These are phyloP conservation scores for Aspergillus chevalieri DNA, from an alignment of 2,329 filamentous ascomycete species.

Conservation along the genomic window DNA sequence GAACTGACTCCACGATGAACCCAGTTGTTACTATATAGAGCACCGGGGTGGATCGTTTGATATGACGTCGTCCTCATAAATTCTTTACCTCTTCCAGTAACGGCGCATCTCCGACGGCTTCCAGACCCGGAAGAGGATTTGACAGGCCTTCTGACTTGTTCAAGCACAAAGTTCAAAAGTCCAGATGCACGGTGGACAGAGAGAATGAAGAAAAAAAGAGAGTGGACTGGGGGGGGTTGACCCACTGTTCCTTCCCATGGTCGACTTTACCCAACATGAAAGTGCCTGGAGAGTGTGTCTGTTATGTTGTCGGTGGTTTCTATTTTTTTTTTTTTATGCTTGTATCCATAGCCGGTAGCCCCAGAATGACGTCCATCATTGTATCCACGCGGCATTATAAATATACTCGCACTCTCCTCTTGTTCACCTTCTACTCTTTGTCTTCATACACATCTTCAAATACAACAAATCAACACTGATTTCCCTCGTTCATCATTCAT, in stretches of 20 bases:
- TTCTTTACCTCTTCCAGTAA: too few relatives aligned
- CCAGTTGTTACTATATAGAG: too few relatives aligned
- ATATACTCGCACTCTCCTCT: constrained; percentile 5
- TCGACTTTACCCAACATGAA: constrained; percentile 6
- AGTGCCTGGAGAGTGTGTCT: too few relatives aligned
- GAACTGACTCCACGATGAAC: too few relatives aligned
- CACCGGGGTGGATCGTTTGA: too few relatives aligned
- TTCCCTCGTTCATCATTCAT: neutral
- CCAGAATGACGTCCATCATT: constrained; percentile 7
- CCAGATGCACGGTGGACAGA: neutral
- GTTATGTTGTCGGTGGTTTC: constrained; percentile 6
- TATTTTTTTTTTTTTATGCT: constrained; percentile 11
- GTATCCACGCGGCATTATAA: constrained; percentile 18
- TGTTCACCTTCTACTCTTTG: neutral
- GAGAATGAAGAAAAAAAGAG: neutral
- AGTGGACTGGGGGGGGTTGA: neutral
- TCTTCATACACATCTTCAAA: neutral
- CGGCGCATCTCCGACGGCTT: too few relatives aligned
- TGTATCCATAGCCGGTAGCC: neutral
- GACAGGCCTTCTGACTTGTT: too few relatives aligned
- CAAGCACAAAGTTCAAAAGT: too few relatives aligned
- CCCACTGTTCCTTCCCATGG: constrained; percentile 10
- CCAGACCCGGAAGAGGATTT: too few relatives aligned
- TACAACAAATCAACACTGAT: neutral
- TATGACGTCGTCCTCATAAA: too few relatives aligned